Conservation (phyloP, 176 grass and related monocot genomes). For the Elaeis guineensis region DNA sequence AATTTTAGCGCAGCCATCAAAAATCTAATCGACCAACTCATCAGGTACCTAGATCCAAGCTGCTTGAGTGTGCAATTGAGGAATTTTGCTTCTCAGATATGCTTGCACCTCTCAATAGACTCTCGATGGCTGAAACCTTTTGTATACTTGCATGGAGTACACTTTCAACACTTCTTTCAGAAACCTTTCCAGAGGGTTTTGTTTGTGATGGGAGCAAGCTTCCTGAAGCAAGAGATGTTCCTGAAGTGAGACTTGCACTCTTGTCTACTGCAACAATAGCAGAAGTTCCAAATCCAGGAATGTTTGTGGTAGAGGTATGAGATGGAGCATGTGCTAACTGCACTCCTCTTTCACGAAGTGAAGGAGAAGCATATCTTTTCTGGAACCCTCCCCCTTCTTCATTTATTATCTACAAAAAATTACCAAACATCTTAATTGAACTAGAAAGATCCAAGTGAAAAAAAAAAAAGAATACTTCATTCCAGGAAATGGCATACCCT, state of each 20-base stretch:
- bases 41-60: constrained; percentile 87
- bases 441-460: constrained; percentile 13
- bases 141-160: constrained; percentile 89
- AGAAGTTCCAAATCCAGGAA: constrained; percentile 78
- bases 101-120: constrained; percentile 84
- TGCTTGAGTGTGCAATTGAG: constrained; percentile 51
- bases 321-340: constrained; percentile 50
- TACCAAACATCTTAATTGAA: constrained; percentile 4
- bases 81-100: constrained; percentile 72
- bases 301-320: constrained; percentile 41
- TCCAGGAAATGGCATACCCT: constrained; percentile 37
- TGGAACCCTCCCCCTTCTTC: constrained; percentile 93
- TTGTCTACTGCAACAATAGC: constrained; percentile 98
- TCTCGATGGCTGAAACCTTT: constrained; percentile 97
- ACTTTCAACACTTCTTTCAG: constrained; percentile 89
- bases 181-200: constrained; percentile 44
- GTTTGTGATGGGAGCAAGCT: constrained; percentile 57
- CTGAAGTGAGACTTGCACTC: constrained; percentile 57
- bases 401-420: constrained; percentile 65
- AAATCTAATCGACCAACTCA: constrained; percentile 6
- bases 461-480: background rate
- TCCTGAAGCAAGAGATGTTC: constrained; percentile 58
- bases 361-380: constrained; percentile 85
- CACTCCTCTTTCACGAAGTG: constrained; percentile 67
- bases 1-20: no score